A percentile compares a stretch with the other conserved stretches of the same genome.
Conservation (phyloP, 2,329 filamentous ascomycete species). For the Aspergillus jensenii region DNA sequence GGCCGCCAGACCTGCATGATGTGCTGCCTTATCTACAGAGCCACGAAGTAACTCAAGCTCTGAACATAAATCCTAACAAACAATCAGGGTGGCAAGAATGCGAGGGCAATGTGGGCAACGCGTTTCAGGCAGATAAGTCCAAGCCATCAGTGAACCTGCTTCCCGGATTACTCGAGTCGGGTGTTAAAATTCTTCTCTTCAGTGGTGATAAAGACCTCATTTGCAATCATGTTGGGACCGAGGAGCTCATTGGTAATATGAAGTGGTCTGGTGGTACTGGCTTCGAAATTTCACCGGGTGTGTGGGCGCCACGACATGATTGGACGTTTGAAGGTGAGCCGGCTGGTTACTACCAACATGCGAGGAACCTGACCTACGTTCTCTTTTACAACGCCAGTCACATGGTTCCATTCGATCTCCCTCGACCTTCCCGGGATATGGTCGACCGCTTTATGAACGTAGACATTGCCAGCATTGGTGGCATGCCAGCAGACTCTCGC, state of each 20-base stretch:
- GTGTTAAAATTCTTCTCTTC: slow-evolving; percentile 78
- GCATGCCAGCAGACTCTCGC: slow-evolving; percentile 71
- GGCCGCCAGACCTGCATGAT: slow-evolving; percentile 80
- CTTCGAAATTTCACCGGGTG: slow-evolving; percentile 82
- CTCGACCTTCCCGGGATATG: slow-evolving; percentile 88
- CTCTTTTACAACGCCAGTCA: slow-evolving; percentile 94
- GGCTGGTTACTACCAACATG: slow-evolving; percentile 91
- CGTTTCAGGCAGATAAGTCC: slow-evolving; percentile 71
- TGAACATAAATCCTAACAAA: slow-evolving; percentile 81
- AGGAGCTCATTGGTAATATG: slow-evolving; percentile 85
- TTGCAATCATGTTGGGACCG: slow-evolving; percentile 95
- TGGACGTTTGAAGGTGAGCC: slow-evolving; percentile 90
- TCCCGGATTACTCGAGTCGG: slow-evolving; percentile 72
- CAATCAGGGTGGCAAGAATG: slow-evolving; percentile 91
- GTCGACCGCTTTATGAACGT: slow-evolving; percentile 94
- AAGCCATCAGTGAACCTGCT: slow-evolving; percentile 71
- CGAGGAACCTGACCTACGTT: slow-evolving; percentile 92
- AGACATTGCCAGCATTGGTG: slow-evolving; percentile 86
- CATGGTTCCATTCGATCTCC: slow-evolving; percentile 96
- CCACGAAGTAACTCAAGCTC: slow-evolving; percentile 72
- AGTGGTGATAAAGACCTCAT: slow-evolving; percentile 93
- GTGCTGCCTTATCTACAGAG: slow-evolving; percentile 84
- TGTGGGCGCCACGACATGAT: slow-evolving; percentile 85
- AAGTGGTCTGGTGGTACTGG: slow-evolving; percentile 89
- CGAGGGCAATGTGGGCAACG: slow-evolving; percentile 70